Evolutionary conservation across 23 red algal genomes (phyloP), one percentile per base, ranked within the genome.

Genomic region (Gracilariopsis chorda): DNA sequence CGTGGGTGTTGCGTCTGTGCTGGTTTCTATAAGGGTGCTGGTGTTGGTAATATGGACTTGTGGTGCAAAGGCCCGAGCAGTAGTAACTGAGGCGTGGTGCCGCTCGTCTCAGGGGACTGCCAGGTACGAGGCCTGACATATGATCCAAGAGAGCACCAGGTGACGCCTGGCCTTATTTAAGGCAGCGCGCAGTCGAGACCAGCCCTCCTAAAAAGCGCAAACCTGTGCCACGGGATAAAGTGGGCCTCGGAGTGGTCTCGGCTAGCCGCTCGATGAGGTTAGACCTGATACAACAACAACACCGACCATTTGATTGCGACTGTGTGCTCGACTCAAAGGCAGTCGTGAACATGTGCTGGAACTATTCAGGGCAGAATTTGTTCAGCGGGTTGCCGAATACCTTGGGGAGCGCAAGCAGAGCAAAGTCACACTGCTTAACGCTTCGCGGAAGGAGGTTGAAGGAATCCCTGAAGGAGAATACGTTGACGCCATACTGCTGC

Each of bases 171-270:
- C 6, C 45, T 43, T 70, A 41, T 78, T 78, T 51, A 51, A 23
- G 45, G 20, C 46, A 14, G 73, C 23, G 20, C 45, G 2, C 73
- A 78, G 73, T 25, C 73, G 73, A 46, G 7, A 24, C 17, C 73
- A 78, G 73, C 73, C 73, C 73, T 78, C 73, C 51, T 6, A 78
- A 78, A n/a, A 78, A 2, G 46, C 3, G 47, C 73, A 78, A 53
- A 46, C 73, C 51, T 53, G 2, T 55, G 45, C 73, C 46, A 37
- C 3, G 45, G 2, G 73, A 28, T 32, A 78, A 53, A 53, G 45
- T 39, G 46, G 44, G 19, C 73, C 46, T 23, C 13, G 7, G 45
- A 48, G 7, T 53, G 51, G 44, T 13, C 5, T 78, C 20, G 45
- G 73, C 52, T 53, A 17, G 30, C 46, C 32, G 13, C 52, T 53